Evolutionary conservation across 257 asterid species (phyloP).

Genomic region (Ballota nigra): DNA sequence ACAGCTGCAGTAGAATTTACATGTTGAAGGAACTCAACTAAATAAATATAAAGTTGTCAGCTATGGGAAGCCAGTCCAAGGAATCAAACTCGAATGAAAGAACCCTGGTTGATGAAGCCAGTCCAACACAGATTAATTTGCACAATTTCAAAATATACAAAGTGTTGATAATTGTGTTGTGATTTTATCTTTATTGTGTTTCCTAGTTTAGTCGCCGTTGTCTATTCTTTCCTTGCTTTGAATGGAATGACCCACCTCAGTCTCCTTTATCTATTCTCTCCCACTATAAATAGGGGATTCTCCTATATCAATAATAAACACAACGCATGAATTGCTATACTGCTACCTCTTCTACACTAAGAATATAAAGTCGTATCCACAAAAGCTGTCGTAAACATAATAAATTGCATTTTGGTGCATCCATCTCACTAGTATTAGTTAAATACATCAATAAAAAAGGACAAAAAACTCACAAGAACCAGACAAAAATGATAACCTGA

Average conservation of each 20-base stretch:
- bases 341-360: background rate
- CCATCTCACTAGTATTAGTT: background rate
- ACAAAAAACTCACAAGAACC: constrained; percentile 16
- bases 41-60: too few relatives aligned
- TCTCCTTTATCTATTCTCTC: too few relatives aligned
- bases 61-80: too few relatives aligned
- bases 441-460: background rate
- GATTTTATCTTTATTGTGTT: background rate
- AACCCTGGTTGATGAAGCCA: too few relatives aligned
- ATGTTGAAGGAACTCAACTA: too few relatives aligned
- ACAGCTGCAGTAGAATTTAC: too few relatives aligned
- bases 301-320: background rate
- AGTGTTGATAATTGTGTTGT: background rate
- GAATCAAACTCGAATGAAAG: too few relatives aligned
- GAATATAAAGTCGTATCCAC: background rate
- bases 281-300: background rate
- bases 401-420: constrained; percentile 4
- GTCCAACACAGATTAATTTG: too few relatives aligned
- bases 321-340: background rate
- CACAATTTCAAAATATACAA: too few relatives aligned
- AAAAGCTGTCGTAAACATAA: background rate
- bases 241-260: too few relatives aligned
- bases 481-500: background rate
- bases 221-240: background rate
- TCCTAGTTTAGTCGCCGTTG: background rate